Evolutionary conservation across 108 stramenopile species (phyloP).

Genomic region (Skeletonema costatum): DNA sequence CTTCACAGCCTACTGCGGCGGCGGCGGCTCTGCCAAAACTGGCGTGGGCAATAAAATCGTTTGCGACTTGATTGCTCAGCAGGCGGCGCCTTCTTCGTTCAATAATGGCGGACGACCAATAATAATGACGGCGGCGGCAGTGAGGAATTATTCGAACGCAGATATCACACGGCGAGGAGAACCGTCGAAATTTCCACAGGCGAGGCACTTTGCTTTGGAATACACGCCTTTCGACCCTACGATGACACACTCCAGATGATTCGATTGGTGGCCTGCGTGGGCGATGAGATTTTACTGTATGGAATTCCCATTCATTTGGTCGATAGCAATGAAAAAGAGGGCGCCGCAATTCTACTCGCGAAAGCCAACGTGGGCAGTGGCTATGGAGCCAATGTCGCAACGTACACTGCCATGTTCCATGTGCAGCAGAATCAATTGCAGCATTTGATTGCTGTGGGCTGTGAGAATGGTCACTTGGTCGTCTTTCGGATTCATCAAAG

Average conservation of each 20-base stretch:
- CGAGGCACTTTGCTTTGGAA: conserved; percentile 37
- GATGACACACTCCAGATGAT: conserved; percentile 17
- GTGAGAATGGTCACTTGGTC: conserved; percentile 74
- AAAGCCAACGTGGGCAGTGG: conserved; percentile 29
- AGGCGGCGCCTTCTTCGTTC: neutral
- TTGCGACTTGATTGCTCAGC: conserved; percentile 24
- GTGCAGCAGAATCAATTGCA: conserved; percentile 29
- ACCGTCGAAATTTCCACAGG: conserved; percentile 36
- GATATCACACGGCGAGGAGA: neutral
- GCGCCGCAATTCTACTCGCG: conserved; percentile 24
- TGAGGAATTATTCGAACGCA: neutral
- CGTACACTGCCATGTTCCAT: conserved; percentile 19
- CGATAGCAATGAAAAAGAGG: neutral
- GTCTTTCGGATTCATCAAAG: conserved; percentile 39
- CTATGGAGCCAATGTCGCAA: conserved; percentile 41
- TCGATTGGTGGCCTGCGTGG: conserved; percentile 42
- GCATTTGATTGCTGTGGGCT: conserved; percentile 76
- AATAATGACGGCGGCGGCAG: neutral
- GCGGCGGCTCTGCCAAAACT: conserved; percentile 72
- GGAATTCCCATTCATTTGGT: conserved; percentile 24
- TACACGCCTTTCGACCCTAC: conserved; percentile 32
- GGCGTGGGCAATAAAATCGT: conserved; percentile 69
- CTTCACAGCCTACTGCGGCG: conserved; percentile 73
- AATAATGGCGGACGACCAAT: too few relatives aligned
- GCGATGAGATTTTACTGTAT: conserved; percentile 46